Conservation (phyloP, 768 basidiomycete genomes). For the Pleurotus giganteus region DNA sequence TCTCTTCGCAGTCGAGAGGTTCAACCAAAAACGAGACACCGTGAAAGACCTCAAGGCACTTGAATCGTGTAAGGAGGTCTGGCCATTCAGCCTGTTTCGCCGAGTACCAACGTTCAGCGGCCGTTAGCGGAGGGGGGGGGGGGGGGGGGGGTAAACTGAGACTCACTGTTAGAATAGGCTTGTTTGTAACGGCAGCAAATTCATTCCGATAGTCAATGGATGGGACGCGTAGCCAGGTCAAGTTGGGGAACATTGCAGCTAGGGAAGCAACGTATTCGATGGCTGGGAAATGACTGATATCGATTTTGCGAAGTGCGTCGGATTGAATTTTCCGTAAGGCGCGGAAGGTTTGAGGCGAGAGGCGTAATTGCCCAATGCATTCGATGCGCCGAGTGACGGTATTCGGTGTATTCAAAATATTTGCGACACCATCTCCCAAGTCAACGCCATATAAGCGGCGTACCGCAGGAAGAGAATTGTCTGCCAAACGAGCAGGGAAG, state of each 20-base stretch:
- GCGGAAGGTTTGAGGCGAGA: not conserved
- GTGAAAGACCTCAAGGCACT: constrained; percentile 5
- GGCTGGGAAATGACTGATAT: constrained; percentile 6
- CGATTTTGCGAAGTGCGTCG: not conserved
- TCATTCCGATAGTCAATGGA: constrained; percentile 6
- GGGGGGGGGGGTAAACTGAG: not conserved
- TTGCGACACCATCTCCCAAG: not conserved
- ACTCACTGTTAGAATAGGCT: not conserved
- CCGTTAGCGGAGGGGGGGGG: not conserved
- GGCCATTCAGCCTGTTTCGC: constrained; percentile 4
- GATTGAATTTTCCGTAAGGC: not conserved
- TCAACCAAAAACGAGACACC: constrained; percentile 6
- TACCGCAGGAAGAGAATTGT: not conserved
- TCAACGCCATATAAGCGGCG: not conserved
- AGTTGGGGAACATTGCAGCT: constrained; percentile 3
- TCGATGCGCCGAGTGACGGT: not conserved
- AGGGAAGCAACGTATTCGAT: not conserved
- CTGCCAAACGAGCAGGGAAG: not conserved
- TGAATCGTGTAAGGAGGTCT: not conserved
- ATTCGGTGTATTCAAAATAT: not conserved
- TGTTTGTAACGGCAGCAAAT: not conserved
- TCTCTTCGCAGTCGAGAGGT: constrained; percentile 4
- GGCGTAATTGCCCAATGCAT: not conserved
- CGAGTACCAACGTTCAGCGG: not conserved
- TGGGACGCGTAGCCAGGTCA: constrained; percentile 4